Percentiles rank a stretch among this genome's conserved stretches.
Evolutionary conservation across 2,329 filamentous ascomycete species (phyloP).

Genomic region (Nigrograna mackinnonii): DNA sequence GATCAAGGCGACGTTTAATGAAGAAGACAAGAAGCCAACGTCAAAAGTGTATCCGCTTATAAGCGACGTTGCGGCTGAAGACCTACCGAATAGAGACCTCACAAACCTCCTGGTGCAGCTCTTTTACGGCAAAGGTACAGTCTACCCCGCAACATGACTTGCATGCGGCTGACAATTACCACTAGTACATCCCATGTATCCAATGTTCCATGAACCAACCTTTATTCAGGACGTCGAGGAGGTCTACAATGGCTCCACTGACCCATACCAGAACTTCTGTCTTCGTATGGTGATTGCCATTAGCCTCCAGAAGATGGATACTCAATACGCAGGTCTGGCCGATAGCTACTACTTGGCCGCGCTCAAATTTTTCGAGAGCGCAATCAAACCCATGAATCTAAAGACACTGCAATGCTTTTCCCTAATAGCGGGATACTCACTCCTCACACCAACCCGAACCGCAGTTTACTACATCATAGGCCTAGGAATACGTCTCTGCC

Average conservation of each 20-base stretch:
- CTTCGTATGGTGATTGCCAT: conserved; percentile 92
- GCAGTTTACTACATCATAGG: conserved; percentile 94
- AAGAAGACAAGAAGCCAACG: conserved; percentile 68
- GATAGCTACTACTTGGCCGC: conserved; percentile 95
- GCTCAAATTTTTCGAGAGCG: conserved; percentile 79
- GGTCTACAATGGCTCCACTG: conserved; percentile 75
- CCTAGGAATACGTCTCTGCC: conserved; percentile 82
- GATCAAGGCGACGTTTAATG: conserved; percentile 68
- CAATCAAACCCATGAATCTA: conserved; percentile 85
- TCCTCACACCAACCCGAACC: conserved; percentile 87
- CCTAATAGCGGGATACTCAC: conserved; percentile 86
- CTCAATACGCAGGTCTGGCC: conserved; percentile 87
- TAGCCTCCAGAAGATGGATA: conserved; percentile 88
- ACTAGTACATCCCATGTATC: conserved; percentile 83
- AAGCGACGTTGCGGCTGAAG: conserved; percentile 78
- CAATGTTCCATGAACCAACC: conserved; percentile 80
- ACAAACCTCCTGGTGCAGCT: conserved; percentile 81
- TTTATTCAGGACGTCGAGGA: conserved; percentile 77
- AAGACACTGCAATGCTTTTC: conserved; percentile 88
- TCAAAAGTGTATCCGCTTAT: conserved; percentile 89
- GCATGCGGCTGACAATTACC: conserved; percentile 13
- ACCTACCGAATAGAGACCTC: conserved; percentile 72
- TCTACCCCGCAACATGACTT: background rate
- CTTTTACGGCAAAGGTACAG: conserved; percentile 78
- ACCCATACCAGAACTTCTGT: conserved; percentile 86